Evolutionary conservation across 306 rosid species (phyloP), one percentile per base, ranked within the genome.

Genomic region (Lotus japonicus): DNA sequence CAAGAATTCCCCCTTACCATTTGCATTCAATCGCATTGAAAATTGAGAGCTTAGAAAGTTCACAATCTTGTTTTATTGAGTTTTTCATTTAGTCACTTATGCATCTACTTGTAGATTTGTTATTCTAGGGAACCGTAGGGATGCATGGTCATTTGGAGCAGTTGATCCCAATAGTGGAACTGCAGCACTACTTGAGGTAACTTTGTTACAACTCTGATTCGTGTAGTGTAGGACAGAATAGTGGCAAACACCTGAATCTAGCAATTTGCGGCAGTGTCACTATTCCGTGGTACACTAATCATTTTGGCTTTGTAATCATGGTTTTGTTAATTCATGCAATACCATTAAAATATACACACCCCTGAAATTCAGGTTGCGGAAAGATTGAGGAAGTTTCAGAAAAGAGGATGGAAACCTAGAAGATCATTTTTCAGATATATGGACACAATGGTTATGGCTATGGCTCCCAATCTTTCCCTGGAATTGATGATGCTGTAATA

Each of bases 111-210:
- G 84, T 64, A 89, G 94, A 72, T 81, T 59, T 83, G 89, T 87
- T 59, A 87, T 89, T 75, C 75, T 87, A 58, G 94, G 96, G 14
- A 89, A 87, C 61, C 96, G 83, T 78, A 84, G 94, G 58, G 94
- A 87, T 71, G 91, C 88, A 15, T 89, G 94, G 89, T 87, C 96
- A 56, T 87, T 87, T 87, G 96, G 96, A 71, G 96, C 94, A 6
- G 94, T 83, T 74, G 96, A 87, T 79, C 96, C 94, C 45, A 89
- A 78, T 62, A 87, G 94, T 80, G 96, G 91, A 44, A 89, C 94
- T 6, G 89, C 96, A 43, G 78, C 89, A 52, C 77, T 89, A 52
- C 83, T 89, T 44, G 89, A 85, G 89, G 94, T 87, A 68, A 76
- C 43, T 21, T 21, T 21, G 23, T n/a, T n/a, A n/a, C n/a, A n/a